Evolutionary conservation across 352 stramenopile genomes (phyloP).

Genomic region (Pythium rhizo-oryzae): DNA sequence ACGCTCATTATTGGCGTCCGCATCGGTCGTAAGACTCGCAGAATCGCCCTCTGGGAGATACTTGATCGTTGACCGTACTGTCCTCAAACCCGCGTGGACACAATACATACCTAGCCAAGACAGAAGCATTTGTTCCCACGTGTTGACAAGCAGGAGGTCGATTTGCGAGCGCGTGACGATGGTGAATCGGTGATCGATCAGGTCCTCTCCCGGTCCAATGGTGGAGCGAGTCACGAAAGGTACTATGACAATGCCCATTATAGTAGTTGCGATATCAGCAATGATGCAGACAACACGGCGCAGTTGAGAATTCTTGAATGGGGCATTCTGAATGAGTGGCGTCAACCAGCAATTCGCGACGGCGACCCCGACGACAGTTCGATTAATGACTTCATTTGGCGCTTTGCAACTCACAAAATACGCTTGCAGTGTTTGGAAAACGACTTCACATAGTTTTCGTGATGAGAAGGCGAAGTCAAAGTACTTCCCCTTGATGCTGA

Average conservation of each 20-base stretch:
- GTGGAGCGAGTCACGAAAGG: neutral
- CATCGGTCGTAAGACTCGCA: neutral
- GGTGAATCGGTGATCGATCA: neutral
- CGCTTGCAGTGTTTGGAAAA: constrained; percentile 2
- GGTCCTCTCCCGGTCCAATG: neutral
- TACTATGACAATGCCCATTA: neutral
- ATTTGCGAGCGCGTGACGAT: neutral
- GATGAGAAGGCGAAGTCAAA: neutral
- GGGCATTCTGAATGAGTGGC: neutral
- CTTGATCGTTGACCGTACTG: neutral
- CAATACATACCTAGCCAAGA: neutral
- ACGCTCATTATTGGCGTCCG: no score
- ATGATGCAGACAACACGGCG: neutral
- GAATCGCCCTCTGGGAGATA: neutral
- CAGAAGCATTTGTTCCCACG: neutral
- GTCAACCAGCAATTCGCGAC: constrained; percentile 11
- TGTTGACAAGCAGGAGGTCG: neutral
- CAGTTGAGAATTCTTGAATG: neutral
- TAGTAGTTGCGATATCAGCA: neutral
- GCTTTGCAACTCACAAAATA: neutral
- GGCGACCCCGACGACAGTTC: neutral
- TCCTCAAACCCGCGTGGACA: neutral
- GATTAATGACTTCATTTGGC: neutral
- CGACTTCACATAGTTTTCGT: neutral
- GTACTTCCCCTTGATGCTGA: constrained; percentile 2